Percentiles rank a stretch among this genome's conserved stretches.
These are phyloP conservation scores for Aspergillus ustus DNA, from an alignment of 2,329 filamentous ascomycete genomes.

Conservation along the genomic window DNA sequence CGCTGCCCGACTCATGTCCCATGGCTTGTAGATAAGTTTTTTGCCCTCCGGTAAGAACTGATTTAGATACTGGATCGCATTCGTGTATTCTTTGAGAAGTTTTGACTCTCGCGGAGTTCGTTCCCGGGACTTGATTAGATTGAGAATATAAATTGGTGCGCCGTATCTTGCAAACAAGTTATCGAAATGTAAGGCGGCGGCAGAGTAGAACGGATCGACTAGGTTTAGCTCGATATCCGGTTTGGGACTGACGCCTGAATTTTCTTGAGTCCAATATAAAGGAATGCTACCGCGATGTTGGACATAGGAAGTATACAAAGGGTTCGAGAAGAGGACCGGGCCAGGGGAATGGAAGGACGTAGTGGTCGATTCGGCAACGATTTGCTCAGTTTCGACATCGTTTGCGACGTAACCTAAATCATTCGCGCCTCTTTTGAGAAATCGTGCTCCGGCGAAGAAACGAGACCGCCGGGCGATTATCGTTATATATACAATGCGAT, in stretches of 20 bases:
- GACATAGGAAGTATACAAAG: slow-evolving; percentile 92
- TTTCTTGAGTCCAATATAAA: slow-evolving; percentile 96
- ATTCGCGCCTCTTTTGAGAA: slow-evolving; percentile 92
- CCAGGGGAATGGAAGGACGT: slow-evolving; percentile 96
- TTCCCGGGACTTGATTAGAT: slow-evolving; percentile 88
- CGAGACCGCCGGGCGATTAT: slow-evolving; percentile 91
- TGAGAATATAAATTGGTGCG: slow-evolving; percentile 86
- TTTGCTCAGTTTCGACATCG: slow-evolving; percentile 98
- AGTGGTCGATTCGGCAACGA: slow-evolving; percentile 90
- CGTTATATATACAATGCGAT: slow-evolving; percentile 86
- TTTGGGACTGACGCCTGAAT: slow-evolving; percentile 91
- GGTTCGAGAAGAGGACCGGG: slow-evolving; percentile 81
- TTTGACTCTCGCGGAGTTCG: slow-evolving; percentile 90
- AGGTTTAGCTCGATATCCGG: slow-evolving; percentile 94
- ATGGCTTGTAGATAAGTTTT: slow-evolving; percentile 91
- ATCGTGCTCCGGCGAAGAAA: slow-evolving; percentile 91
- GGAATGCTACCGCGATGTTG: slow-evolving; percentile 97
- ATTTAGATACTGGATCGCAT: slow-evolving; percentile 88
- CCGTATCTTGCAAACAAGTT: slow-evolving; percentile 93
- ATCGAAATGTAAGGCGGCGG: slow-evolving; percentile 92
- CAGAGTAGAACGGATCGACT: slow-evolving; percentile 94
- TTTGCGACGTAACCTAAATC: slow-evolving; percentile 96
- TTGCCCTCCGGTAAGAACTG: slow-evolving; percentile 84
- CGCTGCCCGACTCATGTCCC: slow-evolving; percentile 96
- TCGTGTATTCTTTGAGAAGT: slow-evolving; percentile 82